Percentiles rank a stretch among this genome's conserved stretches.
Conservation (phyloP, 768 basidiomycete genomes). For the Tubosaeta sp. region DNA sequence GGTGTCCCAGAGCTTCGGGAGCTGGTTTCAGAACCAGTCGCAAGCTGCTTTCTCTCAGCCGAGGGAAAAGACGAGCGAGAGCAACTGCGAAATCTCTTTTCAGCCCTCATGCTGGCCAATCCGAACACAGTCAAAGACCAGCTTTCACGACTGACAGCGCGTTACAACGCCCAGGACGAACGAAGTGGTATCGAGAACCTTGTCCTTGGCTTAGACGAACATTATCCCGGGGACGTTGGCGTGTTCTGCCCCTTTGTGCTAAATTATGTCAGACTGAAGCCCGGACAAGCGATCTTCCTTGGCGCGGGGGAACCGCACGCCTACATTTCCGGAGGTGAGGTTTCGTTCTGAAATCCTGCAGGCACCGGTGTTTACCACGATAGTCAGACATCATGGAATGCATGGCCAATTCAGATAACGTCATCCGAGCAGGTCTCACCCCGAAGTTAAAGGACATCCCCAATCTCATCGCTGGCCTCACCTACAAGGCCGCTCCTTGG, state of each 20-base stretch:
- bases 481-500: slow-evolving; percentile 71
- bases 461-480: slow-evolving; percentile 83
- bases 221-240: slow-evolving; percentile 94
- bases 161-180: slow-evolving; percentile 51
- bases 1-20: slow-evolving; percentile 71
- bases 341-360: neutral
- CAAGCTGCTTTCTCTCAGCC: slow-evolving; percentile 48
- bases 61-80: slow-evolving; percentile 34
- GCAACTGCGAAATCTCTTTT: slow-evolving; percentile 72
- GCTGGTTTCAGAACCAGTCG: slow-evolving; percentile 58
- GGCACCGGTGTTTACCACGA: neutral
- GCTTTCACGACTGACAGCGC: slow-evolving; percentile 51
- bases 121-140: slow-evolving; percentile 46
- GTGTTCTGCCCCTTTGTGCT: slow-evolving; percentile 86
- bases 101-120: slow-evolving; percentile 80
- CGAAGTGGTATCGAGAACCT: slow-evolving; percentile 56
- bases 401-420: slow-evolving; percentile 99
- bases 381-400: slow-evolving; percentile 91
- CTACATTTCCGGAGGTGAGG: slow-evolving; percentile 85
- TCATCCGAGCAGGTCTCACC: slow-evolving; percentile 96
- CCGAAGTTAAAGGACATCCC: slow-evolving; percentile 94
- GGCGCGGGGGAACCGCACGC: slow-evolving; percentile 97
- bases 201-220: slow-evolving; percentile 55
- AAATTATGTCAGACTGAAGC: slow-evolving; percentile 74
- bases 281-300: slow-evolving; percentile 91